phyloP scores from a whole-genome alignment of 768 basidiomycete genomes.

The Pholiota microspora region DNA sequence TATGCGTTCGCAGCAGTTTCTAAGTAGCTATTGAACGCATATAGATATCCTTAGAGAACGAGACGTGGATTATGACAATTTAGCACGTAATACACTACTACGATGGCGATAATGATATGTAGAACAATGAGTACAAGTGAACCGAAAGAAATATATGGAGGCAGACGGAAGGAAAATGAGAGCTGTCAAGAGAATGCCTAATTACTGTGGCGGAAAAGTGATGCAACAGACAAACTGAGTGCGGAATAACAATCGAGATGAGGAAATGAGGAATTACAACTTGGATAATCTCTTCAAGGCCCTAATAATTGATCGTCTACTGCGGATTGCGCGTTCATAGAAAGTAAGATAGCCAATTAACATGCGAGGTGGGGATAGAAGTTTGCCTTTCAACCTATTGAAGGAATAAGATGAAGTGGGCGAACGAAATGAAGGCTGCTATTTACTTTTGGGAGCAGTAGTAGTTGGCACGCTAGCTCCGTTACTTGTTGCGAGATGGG shows the following conservation, averaged over 20 bases:
- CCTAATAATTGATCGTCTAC: neutral
- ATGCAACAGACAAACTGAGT: neutral
- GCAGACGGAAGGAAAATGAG: neutral
- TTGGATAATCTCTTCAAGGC: neutral
- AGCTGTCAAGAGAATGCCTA: neutral
- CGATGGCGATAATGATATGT: slow-evolving; percentile 8
- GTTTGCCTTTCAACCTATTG: slow-evolving; percentile 1
- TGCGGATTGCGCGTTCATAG: neutral
- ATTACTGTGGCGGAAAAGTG: neutral
- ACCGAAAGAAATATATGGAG: neutral
- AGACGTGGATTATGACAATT: slow-evolving; percentile 1
- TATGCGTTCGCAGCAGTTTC: too few relatives aligned
- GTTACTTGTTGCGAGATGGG: slow-evolving; percentile 25
- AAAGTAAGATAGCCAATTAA: neutral
- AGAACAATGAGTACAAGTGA: slow-evolving; percentile 3
- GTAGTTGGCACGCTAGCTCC: slow-evolving; percentile 10
- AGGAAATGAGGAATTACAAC: neutral
- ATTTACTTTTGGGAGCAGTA: slow-evolving; percentile 19
- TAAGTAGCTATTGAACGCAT: too few relatives aligned
- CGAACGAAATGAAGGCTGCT: neutral
- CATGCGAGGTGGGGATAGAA: neutral
- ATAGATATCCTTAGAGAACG: too few relatives aligned
- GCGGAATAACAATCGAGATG: neutral
- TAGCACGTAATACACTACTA: slow-evolving; percentile 6
- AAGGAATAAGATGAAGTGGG: neutral